Percentiles rank a stretch among this genome's conserved stretches.
phyloP scores from a whole-genome alignment of 805 yeast species.

The Tetrapisispora arboricola region DNA sequence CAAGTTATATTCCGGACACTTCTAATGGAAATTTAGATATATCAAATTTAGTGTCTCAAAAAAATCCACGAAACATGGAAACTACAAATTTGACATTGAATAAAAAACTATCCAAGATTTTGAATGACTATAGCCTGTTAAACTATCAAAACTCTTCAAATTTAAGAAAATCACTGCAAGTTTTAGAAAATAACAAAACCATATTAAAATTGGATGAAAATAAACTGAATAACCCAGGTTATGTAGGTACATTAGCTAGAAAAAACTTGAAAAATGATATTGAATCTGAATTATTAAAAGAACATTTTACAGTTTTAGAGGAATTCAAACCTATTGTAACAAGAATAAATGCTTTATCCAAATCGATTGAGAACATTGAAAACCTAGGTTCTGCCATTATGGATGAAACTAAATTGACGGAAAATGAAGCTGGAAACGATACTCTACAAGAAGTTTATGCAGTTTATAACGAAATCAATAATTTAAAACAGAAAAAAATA shows the following conservation, averaged over 20 bases:
- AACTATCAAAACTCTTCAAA: constrained; percentile 25
- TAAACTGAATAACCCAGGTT: constrained; percentile 35
- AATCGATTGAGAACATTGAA: constrained; percentile 18
- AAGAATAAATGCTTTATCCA: constrained; percentile 30
- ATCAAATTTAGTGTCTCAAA: constrained; percentile 1
- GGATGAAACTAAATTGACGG: constrained; percentile 17
- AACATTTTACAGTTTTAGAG: constrained; percentile 41
- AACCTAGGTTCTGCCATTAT: constrained; percentile 8
- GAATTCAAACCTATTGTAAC: constrained; percentile 36
- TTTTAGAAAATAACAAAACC: constrained; percentile 27
- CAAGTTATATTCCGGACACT: constrained; percentile 3
- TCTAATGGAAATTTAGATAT: constrained; percentile 2
- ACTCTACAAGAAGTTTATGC: constrained; percentile 10
- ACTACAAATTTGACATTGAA: constrained; percentile 23
- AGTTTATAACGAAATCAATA: constrained; percentile 11
- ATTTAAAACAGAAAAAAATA: constrained; percentile 36
- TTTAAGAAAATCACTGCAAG: constrained; percentile 27
- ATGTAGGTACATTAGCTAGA: constrained; percentile 51
- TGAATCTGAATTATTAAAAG: constrained; percentile 49
- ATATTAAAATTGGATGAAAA: constrained; percentile 20
- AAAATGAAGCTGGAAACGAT: constrained; percentile 15
- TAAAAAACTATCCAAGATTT: constrained; percentile 27
- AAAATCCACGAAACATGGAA: constrained; percentile 7
- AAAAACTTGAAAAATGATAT: constrained; percentile 49
- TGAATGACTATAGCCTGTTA: constrained; percentile 23